phyloP scores from a whole-genome alignment of 1,284 basidiomycete genomes.

The Pulchroboletus neoregius region DNA sequence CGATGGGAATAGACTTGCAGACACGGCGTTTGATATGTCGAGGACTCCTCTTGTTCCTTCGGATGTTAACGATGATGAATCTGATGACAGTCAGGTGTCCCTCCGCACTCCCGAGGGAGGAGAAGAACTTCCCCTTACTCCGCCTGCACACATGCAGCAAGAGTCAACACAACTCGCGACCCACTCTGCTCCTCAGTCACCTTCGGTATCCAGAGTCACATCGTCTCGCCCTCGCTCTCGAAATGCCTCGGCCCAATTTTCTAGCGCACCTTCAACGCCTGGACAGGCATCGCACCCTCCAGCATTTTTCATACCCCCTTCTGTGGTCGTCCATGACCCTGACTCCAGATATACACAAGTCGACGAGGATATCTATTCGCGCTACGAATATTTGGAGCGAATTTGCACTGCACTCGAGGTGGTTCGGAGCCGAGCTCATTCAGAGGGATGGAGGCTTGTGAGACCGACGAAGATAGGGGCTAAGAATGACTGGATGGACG shows the following conservation, averaged over 20 bases:
- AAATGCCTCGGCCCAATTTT: conserved; percentile 7
- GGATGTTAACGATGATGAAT: conserved; percentile 31
- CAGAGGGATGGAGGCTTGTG: conserved; percentile 31
- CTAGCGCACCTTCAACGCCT: background rate
- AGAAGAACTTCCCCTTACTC: conserved; percentile 15
- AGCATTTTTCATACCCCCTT: background rate
- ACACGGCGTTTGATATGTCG: conserved; percentile 24
- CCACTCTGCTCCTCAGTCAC: background rate
- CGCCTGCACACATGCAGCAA: conserved; percentile 1
- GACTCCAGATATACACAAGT: conserved; percentile 4
- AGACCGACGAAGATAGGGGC: conserved; percentile 20
- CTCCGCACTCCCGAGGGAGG: conserved; percentile 29
- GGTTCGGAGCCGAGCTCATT: conserved; percentile 26
- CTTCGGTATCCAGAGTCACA: conserved; percentile 20
- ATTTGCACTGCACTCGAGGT: conserved; percentile 25
- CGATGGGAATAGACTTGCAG: conserved; percentile 2
- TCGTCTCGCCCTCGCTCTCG: conserved; percentile 30
- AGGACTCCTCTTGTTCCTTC: conserved; percentile 23
- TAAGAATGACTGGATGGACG: conserved; percentile 27
- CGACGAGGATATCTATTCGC: conserved; percentile 21
- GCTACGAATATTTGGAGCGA: conserved; percentile 14
- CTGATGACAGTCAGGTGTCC: conserved; percentile 27
- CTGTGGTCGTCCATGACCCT: background rate
- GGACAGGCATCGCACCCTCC: background rate
- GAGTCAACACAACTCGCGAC: background rate